Evolutionary conservation across 208 protist genomes (phyloP).

Genomic region (Crithidia acanthocephali): DNA sequence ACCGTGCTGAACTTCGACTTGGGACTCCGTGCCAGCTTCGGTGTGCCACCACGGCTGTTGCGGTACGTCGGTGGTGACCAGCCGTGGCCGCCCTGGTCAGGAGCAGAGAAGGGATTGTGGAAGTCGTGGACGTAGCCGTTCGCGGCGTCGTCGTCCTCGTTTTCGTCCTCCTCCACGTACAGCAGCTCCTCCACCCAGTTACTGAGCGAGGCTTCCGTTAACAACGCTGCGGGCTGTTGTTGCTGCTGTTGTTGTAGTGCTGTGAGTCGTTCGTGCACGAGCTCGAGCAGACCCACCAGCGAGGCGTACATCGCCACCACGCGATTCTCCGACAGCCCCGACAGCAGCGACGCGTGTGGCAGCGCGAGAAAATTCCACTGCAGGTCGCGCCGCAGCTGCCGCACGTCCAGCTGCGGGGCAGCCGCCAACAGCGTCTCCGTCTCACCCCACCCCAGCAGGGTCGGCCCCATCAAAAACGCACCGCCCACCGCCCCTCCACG

Average conservation of each 20-base stretch:
- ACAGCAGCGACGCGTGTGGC: conserved; percentile 56
- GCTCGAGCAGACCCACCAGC: conserved; percentile 70
- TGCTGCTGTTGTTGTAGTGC: background rate
- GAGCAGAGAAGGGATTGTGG: background rate
- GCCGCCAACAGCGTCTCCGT: conserved; percentile 59
- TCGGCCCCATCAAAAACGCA: conserved; percentile 19
- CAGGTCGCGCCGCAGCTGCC: conserved; percentile 53
- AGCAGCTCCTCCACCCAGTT: conserved; percentile 62
- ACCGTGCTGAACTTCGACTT: conserved; percentile 31
- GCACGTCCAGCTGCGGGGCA: conserved; percentile 41
- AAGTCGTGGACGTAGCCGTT: background rate
- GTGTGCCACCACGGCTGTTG: conserved; percentile 30
- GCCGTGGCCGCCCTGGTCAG: background rate
- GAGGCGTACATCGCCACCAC: conserved; percentile 74
- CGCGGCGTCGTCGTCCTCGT: background rate
- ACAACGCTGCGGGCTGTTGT: background rate
- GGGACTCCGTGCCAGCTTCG: conserved; percentile 24
- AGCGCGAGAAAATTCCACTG: conserved; percentile 62
- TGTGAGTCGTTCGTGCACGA: conserved; percentile 37
- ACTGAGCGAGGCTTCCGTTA: background rate
- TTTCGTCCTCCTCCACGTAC: conserved; percentile 29
- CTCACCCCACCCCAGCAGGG: conserved; percentile 62
- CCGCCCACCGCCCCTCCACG: background rate
- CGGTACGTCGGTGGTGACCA: conserved; percentile 32
- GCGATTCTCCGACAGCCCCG: conserved; percentile 71